phyloP scores from a whole-genome alignment of 192 early-diverging fungal genomes.

The Rhizophlyctis rosea region DNA sequence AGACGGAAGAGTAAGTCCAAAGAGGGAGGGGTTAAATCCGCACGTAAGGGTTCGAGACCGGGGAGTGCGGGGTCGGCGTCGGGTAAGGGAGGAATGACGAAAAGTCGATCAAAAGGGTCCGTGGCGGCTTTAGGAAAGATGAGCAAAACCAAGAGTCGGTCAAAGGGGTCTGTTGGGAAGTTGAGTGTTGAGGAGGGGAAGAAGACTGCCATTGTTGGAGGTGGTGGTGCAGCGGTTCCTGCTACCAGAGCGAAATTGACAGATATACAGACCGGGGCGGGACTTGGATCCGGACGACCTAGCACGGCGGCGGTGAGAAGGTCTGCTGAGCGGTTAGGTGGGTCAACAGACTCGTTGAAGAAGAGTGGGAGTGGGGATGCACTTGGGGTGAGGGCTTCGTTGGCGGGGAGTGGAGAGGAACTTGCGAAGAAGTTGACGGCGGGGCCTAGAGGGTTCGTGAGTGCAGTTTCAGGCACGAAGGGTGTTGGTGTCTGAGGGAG shows the following conservation, averaged over 20 bases:
- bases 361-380: too few species aligned
- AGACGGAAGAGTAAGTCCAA: too few species aligned
- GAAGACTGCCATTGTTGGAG: not conserved
- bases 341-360: not conserved
- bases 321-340: not conserved
- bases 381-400: not conserved
- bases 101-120: not conserved
- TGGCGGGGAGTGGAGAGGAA: not conserved
- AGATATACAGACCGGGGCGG: not conserved
- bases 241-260: not conserved
- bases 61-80: not conserved
- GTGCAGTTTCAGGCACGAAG: not conserved
- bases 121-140: not conserved
- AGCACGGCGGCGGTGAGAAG: not conserved
- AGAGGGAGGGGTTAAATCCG: too few species aligned
- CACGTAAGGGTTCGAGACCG: too few species aligned
- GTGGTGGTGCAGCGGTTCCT: too few species aligned
- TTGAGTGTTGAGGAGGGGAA: not conserved
- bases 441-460: slow-evolving; percentile 7
- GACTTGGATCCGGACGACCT: not conserved
- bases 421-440: not conserved
- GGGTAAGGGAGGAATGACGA: not conserved
- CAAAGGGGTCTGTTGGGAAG: not conserved
- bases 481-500: slow-evolving; percentile 6
- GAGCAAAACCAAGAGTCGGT: not conserved